Percentiles rank a stretch among this genome's conserved stretches.
phyloP scores from a whole-genome alignment of 2,329 filamentous ascomycete genomes.

The Exophiala alcalophila region DNA sequence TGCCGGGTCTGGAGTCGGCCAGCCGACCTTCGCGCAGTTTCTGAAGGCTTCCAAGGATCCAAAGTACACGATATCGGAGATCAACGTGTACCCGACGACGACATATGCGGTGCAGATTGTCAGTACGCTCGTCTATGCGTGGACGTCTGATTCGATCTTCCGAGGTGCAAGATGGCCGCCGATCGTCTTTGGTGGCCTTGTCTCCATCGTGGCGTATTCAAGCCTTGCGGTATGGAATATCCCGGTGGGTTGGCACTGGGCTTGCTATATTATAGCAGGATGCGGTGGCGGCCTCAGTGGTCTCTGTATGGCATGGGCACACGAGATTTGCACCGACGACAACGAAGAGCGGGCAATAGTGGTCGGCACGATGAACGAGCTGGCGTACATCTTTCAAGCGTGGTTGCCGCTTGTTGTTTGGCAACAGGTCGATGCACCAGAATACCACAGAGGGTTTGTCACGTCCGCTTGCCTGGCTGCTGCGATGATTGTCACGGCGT shows the following conservation, averaged over 20 bases:
- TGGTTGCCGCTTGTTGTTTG: constrained; percentile 60
- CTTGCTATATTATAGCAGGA: constrained; percentile 57
- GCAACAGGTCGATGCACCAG: constrained; percentile 62
- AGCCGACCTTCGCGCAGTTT: constrained; percentile 56
- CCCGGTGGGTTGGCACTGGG: constrained; percentile 59
- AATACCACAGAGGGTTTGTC: constrained; percentile 59
- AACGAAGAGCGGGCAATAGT: constrained; percentile 53
- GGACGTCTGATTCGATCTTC: constrained; percentile 62
- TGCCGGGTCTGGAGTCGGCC: constrained; percentile 44
- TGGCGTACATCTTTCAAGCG: constrained; percentile 67
- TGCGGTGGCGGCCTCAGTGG: constrained; percentile 49
- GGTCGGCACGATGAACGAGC: constrained; percentile 64
- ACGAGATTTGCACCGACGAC: constrained; percentile 50
- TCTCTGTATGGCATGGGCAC: constrained; percentile 53
- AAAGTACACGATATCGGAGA: constrained; percentile 46
- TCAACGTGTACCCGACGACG: constrained; percentile 59
- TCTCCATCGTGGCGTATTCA: constrained; percentile 45
- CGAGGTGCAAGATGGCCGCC: constrained; percentile 61
- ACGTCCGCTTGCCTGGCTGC: constrained; percentile 46
- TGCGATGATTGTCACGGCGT: constrained; percentile 38
- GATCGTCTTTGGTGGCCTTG: constrained; percentile 55
- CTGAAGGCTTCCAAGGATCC: constrained; percentile 43
- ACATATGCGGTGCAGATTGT: constrained; percentile 55
- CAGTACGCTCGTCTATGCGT: constrained; percentile 62
- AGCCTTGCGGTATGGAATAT: constrained; percentile 52